Conservation (phyloP, 306 rosid genomes). For the Abrus pulchellus region DNA sequence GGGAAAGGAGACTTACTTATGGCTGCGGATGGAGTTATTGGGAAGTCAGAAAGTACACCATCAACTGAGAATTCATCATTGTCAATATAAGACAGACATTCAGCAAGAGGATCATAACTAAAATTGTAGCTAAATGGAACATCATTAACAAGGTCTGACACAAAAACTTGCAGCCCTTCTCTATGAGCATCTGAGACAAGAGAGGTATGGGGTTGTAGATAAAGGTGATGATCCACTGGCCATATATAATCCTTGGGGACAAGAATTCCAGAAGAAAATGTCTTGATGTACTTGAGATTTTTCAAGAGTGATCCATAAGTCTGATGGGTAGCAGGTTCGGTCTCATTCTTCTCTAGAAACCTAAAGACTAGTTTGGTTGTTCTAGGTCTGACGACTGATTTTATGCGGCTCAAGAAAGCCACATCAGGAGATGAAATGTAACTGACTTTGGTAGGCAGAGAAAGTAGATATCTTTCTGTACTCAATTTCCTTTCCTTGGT, state of each 20-base stretch:
- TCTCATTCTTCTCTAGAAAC: conserved; percentile 54
- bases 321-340: conserved; percentile 70
- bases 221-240: conserved; percentile 59
- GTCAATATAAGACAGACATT: conserved; percentile 69
- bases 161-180: conserved; percentile 73
- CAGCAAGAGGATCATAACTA: conserved; percentile 87
- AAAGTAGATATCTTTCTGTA: conserved; percentile 59
- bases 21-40: conserved; percentile 74
- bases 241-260: conserved; percentile 78
- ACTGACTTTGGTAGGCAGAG: conserved; percentile 52
- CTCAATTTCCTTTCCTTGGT: conserved; percentile 73
- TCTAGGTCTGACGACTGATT: conserved; percentile 44
- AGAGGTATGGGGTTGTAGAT: conserved; percentile 65
- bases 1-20: conserved; percentile 65
- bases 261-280: conserved; percentile 84
- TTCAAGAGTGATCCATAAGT: conserved; percentile 66
- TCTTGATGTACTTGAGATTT: conserved; percentile 63
- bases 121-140: conserved; percentile 65
- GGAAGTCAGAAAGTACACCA: conserved; percentile 86
- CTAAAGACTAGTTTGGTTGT: conserved; percentile 67
- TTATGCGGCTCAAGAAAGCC: conserved; percentile 65
- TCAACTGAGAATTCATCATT: conserved; percentile 71
- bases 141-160: conserved; percentile 70
- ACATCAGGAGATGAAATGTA: conserved; percentile 88
- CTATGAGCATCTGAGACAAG: conserved; percentile 85